Percentiles rank a stretch among this genome's conserved stretches.
Conservation (phyloP, 2,329 filamentous ascomycete genomes). For the Sporothrix curviconia region DNA sequence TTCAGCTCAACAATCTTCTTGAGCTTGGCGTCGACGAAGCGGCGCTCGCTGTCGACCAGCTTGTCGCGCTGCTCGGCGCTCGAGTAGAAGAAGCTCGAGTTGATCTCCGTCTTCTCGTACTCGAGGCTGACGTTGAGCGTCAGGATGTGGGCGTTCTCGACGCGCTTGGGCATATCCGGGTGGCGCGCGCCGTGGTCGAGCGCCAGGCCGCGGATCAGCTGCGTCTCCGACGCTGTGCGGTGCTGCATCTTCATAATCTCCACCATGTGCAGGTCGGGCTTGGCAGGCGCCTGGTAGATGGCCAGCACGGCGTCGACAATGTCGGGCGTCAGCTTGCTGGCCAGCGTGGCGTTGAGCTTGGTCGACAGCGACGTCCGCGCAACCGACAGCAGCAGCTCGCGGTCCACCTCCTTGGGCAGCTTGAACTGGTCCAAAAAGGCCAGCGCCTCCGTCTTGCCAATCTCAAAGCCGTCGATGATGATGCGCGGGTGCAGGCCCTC, state of each 20-base stretch:
- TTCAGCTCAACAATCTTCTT: constrained; percentile 97
- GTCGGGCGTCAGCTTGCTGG: constrained; percentile 83
- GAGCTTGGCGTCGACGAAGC: constrained; percentile 92
- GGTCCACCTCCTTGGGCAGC: constrained; percentile 77
- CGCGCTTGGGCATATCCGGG: constrained; percentile 94
- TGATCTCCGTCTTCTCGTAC: constrained; percentile 99
- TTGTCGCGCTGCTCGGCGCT: constrained; percentile 96
- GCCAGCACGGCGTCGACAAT: constrained; percentile 95
- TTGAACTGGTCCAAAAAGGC: constrained; percentile 97
- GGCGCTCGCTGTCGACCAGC: constrained; percentile 92
- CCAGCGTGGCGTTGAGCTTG: constrained; percentile 84
- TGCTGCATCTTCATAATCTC: constrained; percentile 99
- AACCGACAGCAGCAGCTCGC: constrained; percentile 87
- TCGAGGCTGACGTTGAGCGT: constrained; percentile 95
- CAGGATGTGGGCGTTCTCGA: constrained; percentile 92
- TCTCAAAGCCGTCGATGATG: constrained; percentile 95
- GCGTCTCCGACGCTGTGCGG: constrained; percentile 88
- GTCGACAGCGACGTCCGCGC: constrained; percentile 91
- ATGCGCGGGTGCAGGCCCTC: constrained; percentile 96
- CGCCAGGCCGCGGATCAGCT: constrained; percentile 86
- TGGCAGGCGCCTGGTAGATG: constrained; percentile 81
- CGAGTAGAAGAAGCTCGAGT: constrained; percentile 98
- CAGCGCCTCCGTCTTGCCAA: constrained; percentile 86
- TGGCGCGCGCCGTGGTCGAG: constrained; percentile 94
- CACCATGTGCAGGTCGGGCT: constrained; percentile 97